phyloP scores from a whole-genome alignment of 805 yeast species.

The Priceomyces haplophilus region DNA sequence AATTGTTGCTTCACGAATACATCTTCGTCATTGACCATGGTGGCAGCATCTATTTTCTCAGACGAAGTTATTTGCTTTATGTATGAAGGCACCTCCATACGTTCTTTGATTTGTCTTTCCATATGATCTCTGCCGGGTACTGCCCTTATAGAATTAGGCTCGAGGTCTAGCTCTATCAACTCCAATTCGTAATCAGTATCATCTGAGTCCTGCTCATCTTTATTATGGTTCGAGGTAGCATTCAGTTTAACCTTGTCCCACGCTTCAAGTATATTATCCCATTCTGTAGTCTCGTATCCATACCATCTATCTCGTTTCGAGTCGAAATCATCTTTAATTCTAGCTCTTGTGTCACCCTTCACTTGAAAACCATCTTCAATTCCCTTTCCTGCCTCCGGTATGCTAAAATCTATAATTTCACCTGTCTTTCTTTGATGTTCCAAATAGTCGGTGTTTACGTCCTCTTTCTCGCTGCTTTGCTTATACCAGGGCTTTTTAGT shows the following conservation, averaged over 20 bases:
- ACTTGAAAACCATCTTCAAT: slow-evolving; percentile 44
- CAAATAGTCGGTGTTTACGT: slow-evolving; percentile 40
- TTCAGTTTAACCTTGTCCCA: slow-evolving; percentile 40
- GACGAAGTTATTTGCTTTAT: slow-evolving; percentile 45
- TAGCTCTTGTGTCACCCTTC: slow-evolving; percentile 19
- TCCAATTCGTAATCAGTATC: slow-evolving; percentile 43
- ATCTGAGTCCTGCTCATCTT: slow-evolving; percentile 24
- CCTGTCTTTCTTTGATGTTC: slow-evolving; percentile 48
- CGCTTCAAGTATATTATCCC: slow-evolving; percentile 46
- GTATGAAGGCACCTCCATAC: slow-evolving; percentile 73
- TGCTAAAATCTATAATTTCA: slow-evolving; percentile 43
- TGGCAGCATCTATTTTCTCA: slow-evolving; percentile 24
- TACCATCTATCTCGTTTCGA: slow-evolving; percentile 78
- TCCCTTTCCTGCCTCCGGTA: slow-evolving; percentile 55
- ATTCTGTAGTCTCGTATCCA: slow-evolving; percentile 67
- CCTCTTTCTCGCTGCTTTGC: slow-evolving; percentile 32
- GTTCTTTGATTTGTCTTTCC: slow-evolving; percentile 52
- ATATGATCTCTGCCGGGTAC: slow-evolving; percentile 29
- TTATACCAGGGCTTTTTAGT: slow-evolving; percentile 40
- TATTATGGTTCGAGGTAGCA: slow-evolving; percentile 4
- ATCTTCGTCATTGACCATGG: slow-evolving; percentile 35
- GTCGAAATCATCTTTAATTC: slow-evolving; percentile 50
- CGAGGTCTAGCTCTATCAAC: slow-evolving; percentile 33
- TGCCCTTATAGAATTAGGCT: slow-evolving; percentile 20
- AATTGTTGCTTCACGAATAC: slow-evolving; percentile 46